Conservation (phyloP, 169 alveolate species). For the Plasmodium coatneyi region DNA sequence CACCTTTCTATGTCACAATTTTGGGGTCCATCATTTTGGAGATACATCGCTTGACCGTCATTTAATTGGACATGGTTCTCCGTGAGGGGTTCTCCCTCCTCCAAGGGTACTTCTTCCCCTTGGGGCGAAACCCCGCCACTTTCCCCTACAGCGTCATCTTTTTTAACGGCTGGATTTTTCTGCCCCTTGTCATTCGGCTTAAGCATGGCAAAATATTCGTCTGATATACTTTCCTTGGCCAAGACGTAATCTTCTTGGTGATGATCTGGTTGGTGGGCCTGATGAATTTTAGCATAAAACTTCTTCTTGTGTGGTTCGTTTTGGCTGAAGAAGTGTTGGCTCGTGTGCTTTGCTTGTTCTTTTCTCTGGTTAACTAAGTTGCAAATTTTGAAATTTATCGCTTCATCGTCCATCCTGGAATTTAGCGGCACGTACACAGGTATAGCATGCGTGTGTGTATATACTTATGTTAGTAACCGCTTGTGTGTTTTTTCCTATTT, state of each 20-base stretch:
- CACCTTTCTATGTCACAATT: neutral
- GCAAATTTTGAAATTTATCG: neutral
- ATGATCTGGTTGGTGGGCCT: neutral
- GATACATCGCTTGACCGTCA: neutral
- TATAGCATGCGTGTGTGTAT: neutral
- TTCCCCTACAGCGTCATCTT: neutral
- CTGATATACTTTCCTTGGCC: neutral
- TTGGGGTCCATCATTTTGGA: neutral
- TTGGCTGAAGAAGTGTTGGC: neutral
- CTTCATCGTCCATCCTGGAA: slow-evolving; percentile 19
- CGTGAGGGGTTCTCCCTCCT: neutral
- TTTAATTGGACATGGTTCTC: neutral
- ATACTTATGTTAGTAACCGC: neutral
- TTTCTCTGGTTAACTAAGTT: slow-evolving; percentile 4
- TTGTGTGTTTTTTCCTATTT: neutral
- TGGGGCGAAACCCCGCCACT: neutral
- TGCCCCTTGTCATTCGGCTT: neutral
- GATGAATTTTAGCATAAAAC: neutral
- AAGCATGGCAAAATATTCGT: neutral
- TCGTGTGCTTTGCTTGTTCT: neutral
- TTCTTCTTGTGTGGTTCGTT: neutral
- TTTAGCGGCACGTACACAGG: neutral
- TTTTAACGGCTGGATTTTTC: neutral
- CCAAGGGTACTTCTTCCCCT: neutral
- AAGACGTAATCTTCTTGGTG: neutral